Conservation (phyloP, 2,329 filamentous ascomycete species). For the Trichoderma atroviride region DNA sequence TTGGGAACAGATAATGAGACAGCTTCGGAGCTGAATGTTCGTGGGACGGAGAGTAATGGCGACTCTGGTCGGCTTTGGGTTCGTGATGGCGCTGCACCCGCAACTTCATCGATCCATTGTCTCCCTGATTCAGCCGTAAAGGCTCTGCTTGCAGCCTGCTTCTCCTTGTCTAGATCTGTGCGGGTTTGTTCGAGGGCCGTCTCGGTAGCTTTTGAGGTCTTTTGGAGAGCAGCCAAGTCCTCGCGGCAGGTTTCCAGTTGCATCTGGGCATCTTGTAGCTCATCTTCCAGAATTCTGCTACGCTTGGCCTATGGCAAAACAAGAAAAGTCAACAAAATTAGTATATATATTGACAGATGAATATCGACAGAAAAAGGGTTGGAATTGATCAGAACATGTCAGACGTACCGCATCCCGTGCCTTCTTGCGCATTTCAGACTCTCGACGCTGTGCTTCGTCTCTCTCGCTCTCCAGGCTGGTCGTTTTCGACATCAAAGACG, state of each 20-base stretch:
- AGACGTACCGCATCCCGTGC: conserved; percentile 76
- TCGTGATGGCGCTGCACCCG: conserved; percentile 43
- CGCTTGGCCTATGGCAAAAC: conserved; percentile 57
- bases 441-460: conserved; percentile 80
- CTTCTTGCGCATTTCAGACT: conserved; percentile 86
- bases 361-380: not conserved
- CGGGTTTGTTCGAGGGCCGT: conserved; percentile 60
- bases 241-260: conserved; percentile 64
- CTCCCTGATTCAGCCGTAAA: conserved; percentile 47
- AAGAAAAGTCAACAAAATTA: not conserved
- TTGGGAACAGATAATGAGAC: conserved; percentile 49
- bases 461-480: conserved; percentile 84
- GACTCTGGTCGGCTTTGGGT: conserved; percentile 58
- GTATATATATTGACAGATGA: not conserved
- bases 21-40: conserved; percentile 59
- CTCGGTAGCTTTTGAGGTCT: conserved; percentile 67
- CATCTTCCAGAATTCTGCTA: conserved; percentile 74
- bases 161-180: conserved; percentile 55
- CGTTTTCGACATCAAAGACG: conserved; percentile 77
- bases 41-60: conserved; percentile 53
- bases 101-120: conserved; percentile 57
- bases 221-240: conserved; percentile 64
- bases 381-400: not conserved
- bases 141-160: conserved; percentile 37
- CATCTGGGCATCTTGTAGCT: conserved; percentile 71